Percentiles rank a stretch among this genome's conserved stretches.
phyloP scores from a whole-genome alignment of 805 yeast species.

The Starmera caribaea region DNA sequence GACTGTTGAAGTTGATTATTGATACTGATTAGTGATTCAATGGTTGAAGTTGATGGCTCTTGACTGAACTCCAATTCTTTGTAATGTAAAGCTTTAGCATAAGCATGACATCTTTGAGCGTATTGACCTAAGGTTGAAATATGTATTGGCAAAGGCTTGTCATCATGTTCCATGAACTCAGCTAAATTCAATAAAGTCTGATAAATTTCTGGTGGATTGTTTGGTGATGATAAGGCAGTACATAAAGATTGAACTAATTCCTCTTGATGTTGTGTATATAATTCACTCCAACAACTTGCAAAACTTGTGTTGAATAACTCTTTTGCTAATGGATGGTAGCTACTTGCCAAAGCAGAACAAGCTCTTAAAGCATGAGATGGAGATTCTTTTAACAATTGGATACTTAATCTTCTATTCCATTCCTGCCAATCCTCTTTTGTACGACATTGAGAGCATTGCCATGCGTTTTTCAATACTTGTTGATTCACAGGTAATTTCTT shows the following conservation, averaged over 20 bases:
- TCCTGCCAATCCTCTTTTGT: constrained; percentile 97
- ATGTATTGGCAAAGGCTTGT: constrained; percentile 84
- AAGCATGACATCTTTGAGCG: constrained; percentile 94
- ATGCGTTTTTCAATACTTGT: constrained; percentile 59
- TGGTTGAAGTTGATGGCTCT: constrained; percentile 85
- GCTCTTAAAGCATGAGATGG: constrained; percentile 93
- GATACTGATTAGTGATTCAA: constrained; percentile 84
- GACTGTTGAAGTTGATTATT: constrained; percentile 93
- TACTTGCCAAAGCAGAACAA: constrained; percentile 81
- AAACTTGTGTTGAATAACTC: constrained; percentile 92
- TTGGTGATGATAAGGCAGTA: constrained; percentile 79
- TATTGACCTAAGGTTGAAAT: constrained; percentile 85
- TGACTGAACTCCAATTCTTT: constrained; percentile 91
- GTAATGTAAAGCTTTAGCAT: constrained; percentile 93
- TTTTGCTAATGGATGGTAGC: constrained; percentile 78
- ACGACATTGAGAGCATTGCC: constrained; percentile 87
- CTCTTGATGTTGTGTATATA: constrained; percentile 82
- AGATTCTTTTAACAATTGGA: constrained; percentile 80
- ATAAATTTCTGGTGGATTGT: constrained; percentile 91
- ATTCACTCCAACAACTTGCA: constrained; percentile 91
- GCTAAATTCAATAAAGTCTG: constrained; percentile 84
- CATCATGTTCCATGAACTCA: constrained; percentile 97
- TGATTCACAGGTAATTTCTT: constrained; percentile 68
- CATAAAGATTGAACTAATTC: constrained; percentile 81
- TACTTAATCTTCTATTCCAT: constrained; percentile 84